Conservation (phyloP, 2,329 filamentous ascomycete genomes). For the Akanthomyces dipterigenus region DNA sequence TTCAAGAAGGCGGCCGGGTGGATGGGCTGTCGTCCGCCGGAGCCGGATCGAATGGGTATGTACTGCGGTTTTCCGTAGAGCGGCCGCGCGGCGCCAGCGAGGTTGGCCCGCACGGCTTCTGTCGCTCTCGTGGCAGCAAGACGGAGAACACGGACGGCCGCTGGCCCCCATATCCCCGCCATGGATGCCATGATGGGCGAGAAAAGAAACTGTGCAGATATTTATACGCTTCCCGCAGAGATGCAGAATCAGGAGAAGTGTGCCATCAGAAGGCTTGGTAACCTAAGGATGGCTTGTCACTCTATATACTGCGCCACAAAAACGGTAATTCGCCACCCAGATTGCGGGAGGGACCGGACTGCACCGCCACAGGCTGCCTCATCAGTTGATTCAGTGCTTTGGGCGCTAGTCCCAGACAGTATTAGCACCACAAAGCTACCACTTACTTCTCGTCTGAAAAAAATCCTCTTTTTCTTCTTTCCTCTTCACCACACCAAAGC, state of each 20-base stretch:
- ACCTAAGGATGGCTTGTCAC: constrained; percentile 12
- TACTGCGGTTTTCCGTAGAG: constrained; percentile 41
- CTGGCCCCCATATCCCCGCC: constrained; percentile 51
- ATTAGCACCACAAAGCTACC: constrained; percentile 20
- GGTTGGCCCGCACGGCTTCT: constrained; percentile 43
- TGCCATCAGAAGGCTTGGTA: neutral
- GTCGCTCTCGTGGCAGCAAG: constrained; percentile 45
- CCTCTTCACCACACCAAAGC: constrained; percentile 14
- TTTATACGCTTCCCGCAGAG: constrained; percentile 16
- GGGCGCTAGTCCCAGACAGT: constrained; percentile 11
- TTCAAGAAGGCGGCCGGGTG: constrained; percentile 47
- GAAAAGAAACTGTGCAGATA: constrained; percentile 14
- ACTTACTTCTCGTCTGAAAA: constrained; percentile 7
- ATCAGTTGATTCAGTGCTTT: no score
- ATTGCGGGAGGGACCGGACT: constrained; percentile 19
- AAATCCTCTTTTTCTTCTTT: constrained; percentile 13
- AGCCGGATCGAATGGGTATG: constrained; percentile 34
- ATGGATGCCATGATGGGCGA: constrained; percentile 44
- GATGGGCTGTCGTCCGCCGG: constrained; percentile 41
- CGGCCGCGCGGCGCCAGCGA: constrained; percentile 38
- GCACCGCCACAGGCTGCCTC: constrained; percentile 30
- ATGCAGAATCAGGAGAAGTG: constrained; percentile 17
- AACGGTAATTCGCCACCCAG: constrained; percentile 21
- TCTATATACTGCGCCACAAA: constrained; percentile 16
- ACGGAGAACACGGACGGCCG: constrained; percentile 48